Conservation (phyloP, 2,329 filamentous ascomycete genomes). For the Gnomoniopsis sp. region DNA sequence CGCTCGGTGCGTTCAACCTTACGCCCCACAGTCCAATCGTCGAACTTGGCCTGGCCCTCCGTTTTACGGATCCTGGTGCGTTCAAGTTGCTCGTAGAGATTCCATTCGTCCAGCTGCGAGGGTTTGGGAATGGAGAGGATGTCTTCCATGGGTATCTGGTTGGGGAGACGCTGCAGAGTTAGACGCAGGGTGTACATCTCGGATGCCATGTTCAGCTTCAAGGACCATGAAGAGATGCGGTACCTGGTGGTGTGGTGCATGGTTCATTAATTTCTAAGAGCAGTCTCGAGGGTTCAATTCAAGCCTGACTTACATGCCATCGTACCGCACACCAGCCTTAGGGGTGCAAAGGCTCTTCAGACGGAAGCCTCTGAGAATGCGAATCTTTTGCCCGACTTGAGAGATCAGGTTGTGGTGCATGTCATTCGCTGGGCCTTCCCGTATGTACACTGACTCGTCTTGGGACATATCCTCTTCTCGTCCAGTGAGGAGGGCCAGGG, state of each 20-base stretch:
- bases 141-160: constrained; percentile 40
- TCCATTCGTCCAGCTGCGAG: constrained; percentile 56
- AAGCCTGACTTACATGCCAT: constrained; percentile 47
- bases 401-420: constrained; percentile 48
- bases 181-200: constrained; percentile 42
- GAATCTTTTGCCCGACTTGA: constrained; percentile 45
- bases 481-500: constrained; percentile 50
- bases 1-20: constrained; percentile 24
- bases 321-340: constrained; percentile 50
- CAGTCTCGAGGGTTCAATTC: too few species aligned
- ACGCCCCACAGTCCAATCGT: constrained; percentile 38
- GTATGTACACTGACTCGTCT: constrained; percentile 39
- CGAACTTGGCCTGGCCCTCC: constrained; percentile 36
- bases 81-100: constrained; percentile 45
- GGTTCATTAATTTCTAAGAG: neutral
- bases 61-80: constrained; percentile 37
- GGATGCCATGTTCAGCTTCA: constrained; percentile 36
- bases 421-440: constrained; percentile 39
- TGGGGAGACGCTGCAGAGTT: constrained; percentile 40
- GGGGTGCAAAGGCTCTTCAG: constrained; percentile 52
- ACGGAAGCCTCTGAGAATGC: constrained; percentile 49
- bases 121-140: constrained; percentile 46
- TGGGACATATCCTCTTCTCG: constrained; percentile 40
- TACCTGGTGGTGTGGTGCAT: constrained; percentile 38
- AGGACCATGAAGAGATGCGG: constrained; percentile 44